These are phyloP conservation scores for Pseudisothecium myosuroides DNA, from an alignment of 225 moss, liverwort and hornwort genomes.

Conservation along the genomic window DNA sequence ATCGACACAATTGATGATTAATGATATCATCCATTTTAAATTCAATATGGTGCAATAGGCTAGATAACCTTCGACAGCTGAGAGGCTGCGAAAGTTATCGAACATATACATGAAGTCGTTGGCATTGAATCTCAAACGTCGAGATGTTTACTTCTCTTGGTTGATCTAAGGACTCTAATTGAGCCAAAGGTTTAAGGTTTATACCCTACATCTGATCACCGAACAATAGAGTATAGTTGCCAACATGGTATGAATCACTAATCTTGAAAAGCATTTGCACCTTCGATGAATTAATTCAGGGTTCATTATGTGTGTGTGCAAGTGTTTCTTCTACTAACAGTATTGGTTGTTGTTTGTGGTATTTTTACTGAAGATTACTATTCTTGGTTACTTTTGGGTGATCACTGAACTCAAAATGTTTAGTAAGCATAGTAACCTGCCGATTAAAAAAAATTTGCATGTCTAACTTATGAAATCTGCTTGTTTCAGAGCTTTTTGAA, in stretches of 20 bases:
- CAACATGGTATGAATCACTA: background rate
- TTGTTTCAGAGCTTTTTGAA: constrained; percentile 66
- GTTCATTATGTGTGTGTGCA: background rate
- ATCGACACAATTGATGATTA: background rate
- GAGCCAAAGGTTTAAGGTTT: background rate
- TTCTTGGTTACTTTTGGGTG: background rate
- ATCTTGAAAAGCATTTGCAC: background rate
- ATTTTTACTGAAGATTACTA: background rate
- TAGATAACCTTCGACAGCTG: background rate
- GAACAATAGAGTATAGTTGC: background rate
- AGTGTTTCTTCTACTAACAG: background rate
- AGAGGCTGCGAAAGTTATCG: background rate
- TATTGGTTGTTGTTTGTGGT: background rate
- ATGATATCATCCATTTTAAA: background rate
- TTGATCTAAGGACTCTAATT: background rate
- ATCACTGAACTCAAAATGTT: background rate
- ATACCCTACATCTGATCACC: background rate
- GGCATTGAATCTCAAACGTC: background rate
- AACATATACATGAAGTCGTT: background rate
- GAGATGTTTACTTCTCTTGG: background rate
- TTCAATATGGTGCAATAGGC: background rate
- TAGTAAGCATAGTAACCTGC: background rate
- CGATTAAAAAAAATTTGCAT: background rate
- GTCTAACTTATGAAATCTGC: background rate
- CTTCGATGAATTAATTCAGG: background rate